Base-by-base conservation (phyloP, 257 asterid species). In the Ocimum tenuiflorum region DNA sequence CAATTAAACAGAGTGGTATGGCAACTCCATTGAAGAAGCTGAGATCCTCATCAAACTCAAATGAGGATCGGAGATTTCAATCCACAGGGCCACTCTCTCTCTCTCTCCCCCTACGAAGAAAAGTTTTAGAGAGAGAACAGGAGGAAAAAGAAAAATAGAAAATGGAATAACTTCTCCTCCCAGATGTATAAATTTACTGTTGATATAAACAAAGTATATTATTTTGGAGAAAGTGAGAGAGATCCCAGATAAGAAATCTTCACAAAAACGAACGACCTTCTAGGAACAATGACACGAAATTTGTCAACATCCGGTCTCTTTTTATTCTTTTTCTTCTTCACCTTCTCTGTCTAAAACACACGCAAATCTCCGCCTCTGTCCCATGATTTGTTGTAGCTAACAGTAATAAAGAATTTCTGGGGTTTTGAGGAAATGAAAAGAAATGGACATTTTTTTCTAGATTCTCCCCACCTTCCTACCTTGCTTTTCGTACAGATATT, bases 291-390 rank as follows among this genome's bases (percentile, higher is more conserved):
- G 96, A 86, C 95, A 77, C 85, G 75, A 83, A 78, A 79, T 82
- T 85, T 91, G 96, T 91, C 98, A 91, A 91, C 96, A 85, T 88
- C 91, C 85, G 91, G 96, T 91, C 96, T 77, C 85, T 83, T 82
- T 78, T 77, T 80, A 75, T 85, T 76, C 69, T 80, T 79, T 62
- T 66, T 69, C 57, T 58, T 73, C 73, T 67, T 68, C 80, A 55
- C 60, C 74, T 55, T 73, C 86, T 77, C 75, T 68, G 79, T 50
- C 79, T 70, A 60, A 43, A 27, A 59, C 62, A 60, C 72, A 3
- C 65, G 45, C 66, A 33, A 60, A 46, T 48, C 69, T 24, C 63
- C 63, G 62, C 49, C 53, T 39, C 59, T 27, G 31, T 27, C 31
- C 58, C 73, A 62, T 74, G 67, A 75, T 73, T 69, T 69, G 50